Evolutionary conservation across 305 asterid species (phyloP).

Genomic region (Plantago lanceolata): DNA sequence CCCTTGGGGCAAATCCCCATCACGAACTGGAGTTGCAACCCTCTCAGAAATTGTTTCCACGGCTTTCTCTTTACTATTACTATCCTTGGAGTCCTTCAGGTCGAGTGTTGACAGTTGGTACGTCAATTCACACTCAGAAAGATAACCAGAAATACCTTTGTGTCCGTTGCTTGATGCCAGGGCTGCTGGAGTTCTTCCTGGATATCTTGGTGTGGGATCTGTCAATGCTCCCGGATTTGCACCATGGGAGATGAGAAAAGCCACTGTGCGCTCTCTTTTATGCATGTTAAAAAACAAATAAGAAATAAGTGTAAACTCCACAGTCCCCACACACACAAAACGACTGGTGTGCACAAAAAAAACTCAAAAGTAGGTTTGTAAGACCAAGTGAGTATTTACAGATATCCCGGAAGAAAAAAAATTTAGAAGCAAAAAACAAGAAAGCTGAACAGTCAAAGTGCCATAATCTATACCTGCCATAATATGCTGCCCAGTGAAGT

Average conservation of each 20-base stretch:
- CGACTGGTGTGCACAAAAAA: too few species aligned
- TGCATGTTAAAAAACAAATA: conserved; percentile 16
- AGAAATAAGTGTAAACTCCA: too few species aligned
- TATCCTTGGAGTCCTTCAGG: conserved; percentile 49
- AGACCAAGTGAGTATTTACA: too few species aligned
- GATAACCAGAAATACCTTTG: conserved; percentile 93
- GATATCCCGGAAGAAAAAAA: not conserved
- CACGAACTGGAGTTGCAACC: conserved; percentile 52
- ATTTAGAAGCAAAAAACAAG: conserved; percentile 18
- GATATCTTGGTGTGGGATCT: conserved; percentile 75
- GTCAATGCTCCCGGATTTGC: conserved; percentile 78
- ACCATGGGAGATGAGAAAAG: conserved; percentile 67
- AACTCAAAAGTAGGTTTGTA: too few species aligned
- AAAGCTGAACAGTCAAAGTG: not conserved
- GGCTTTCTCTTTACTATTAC: conserved; percentile 37
- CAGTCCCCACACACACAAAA: too few species aligned
- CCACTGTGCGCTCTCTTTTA: conserved; percentile 77
- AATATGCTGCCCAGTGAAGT: conserved; percentile 96
- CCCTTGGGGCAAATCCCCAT: conserved; percentile 61
- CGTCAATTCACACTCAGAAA: conserved; percentile 76
- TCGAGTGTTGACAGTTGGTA: conserved; percentile 58
- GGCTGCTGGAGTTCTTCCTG: conserved; percentile 85
- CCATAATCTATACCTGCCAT: conserved; percentile 62
- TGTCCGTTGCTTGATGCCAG: conserved; percentile 81
- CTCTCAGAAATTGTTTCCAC: conserved; percentile 68